These are phyloP conservation scores for Anisodus tanguticus DNA, from an alignment of 257 asterid genomes.

Conservation along the genomic window DNA sequence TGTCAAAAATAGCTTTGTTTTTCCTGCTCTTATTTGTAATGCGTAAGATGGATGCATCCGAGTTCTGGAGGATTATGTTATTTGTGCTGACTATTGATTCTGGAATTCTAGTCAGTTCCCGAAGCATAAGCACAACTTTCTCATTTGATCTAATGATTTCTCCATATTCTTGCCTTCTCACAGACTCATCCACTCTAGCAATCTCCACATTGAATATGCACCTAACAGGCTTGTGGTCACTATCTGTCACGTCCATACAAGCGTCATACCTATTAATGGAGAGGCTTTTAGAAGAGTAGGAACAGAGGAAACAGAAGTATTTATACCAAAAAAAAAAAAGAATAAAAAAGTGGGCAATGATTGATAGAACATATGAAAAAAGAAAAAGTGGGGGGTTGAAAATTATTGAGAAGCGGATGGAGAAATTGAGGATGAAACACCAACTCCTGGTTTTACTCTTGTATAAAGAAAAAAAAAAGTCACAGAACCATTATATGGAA, in stretches of 20 bases:
- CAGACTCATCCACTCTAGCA: conserved; percentile 87
- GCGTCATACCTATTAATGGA: conserved; percentile 80
- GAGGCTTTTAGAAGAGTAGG: conserved; percentile 20
- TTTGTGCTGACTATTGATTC: conserved; percentile 85
- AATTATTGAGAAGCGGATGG: background rate
- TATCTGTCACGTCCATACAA: conserved; percentile 98
- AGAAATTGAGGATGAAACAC: background rate
- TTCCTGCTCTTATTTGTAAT: conserved; percentile 76
- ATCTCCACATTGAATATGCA: conserved; percentile 80
- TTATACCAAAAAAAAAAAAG: background rate
- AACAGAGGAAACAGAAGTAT: background rate
- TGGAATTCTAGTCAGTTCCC: conserved; percentile 65
- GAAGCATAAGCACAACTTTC: conserved; percentile 61
- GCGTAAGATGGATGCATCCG: conserved; percentile 78
- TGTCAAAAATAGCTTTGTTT: conserved; percentile 61
- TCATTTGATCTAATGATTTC: conserved; percentile 78
- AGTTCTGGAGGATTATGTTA: conserved; percentile 85
- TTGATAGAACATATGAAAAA: background rate
- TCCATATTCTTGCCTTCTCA: conserved; percentile 91
- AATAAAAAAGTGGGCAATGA: background rate
- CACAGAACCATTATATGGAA: conserved; percentile 20
- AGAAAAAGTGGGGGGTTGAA: background rate
- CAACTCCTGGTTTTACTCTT: background rate
- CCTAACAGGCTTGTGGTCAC: conserved; percentile 98
- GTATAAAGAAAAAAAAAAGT: background rate